Base-by-base conservation (phyloP, 208 protist species). In the Leptomonas seymouri region DNA sequence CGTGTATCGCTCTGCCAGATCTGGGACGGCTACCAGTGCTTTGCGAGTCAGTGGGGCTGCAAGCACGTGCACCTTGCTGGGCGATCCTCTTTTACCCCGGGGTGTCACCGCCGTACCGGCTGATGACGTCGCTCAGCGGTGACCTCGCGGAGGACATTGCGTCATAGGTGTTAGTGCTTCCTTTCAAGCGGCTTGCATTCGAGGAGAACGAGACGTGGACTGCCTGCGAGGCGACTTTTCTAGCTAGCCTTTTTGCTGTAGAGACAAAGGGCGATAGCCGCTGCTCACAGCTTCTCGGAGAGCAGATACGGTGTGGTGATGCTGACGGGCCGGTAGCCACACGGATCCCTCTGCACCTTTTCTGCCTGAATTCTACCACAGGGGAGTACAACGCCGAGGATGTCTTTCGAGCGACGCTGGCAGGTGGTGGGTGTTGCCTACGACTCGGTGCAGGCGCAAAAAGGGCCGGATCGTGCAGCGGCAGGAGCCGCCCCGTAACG, bases 51-150 rank as follows among this genome's bases (percentile, higher is more conserved):
- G 49, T 74, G 68, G 68, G 5, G 15, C 27, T 74, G 68, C 50
- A 55, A 21, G 7, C 68, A 74, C 59, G 68, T 67, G 5, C 67
- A 39, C 39, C 36, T 74, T 5, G 68, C 68, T 18, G 68, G 68
- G 0, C 53, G 59, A 18, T 74, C 67, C 18, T 74, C 67, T 28
- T 74, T 74, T 34, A 1, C 39, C 0, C 68, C 68, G 0, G 59
- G 50, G 1, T n/a, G n/a, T 74, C 68, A 2, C 25, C 18, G 27
- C 68, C 68, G 34, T 74, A 74, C 41, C 21, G 1, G 28, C 34
- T 63, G 41, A 25, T 66, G 41, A 74, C 68, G 46, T 53, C 57
- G 20, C 59, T 34, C 34, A 74, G 68, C 53, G 68, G 59, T 11
- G 68, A 59, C 20, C 25, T 28, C 15, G 23, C 21, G 23, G 68